Evolutionary conservation across 2,329 filamentous ascomycete genomes (phyloP), one percentile per base, ranked within the genome.

Genomic region (Colletotrichum spinosum): DNA sequence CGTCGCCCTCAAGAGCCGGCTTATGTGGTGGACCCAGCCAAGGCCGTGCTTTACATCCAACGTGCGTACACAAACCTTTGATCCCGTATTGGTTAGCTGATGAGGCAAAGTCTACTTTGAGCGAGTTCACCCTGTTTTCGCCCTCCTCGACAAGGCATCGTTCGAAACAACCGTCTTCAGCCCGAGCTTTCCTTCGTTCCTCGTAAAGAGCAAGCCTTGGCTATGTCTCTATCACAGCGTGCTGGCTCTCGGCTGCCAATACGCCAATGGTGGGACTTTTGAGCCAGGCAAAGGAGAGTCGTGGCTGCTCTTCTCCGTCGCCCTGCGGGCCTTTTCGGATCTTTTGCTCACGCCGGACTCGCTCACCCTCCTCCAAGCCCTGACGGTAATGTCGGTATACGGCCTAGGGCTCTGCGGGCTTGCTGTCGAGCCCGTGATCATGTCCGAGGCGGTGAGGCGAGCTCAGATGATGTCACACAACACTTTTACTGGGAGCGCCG

Each of bases 251-350:
- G 79, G 79, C 6, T 77, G 73, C 34, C 77, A 77, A 56, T 75
- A 77, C 35, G 69, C 71, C 12, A 72, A 72, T 33, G 74, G 75
- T 6, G 77, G 75, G 1, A 74, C 73, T 8, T 82, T 80, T 51
- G 75, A 80, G 54, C 77, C 78, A 0, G 76, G 76, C 2, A 76
- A 74, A 33, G 78, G 79, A 6, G 72, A 72, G 41, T 71, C 77
- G 0, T 82, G 80, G 80, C 74, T 73, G 8, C 69, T 80, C 4
- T 81, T 80, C 50, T 73, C 77, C 17, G 70, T 75, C 2, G 73
- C 79, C 4, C 71, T 81, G 5, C 72, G 73, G 6, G 51, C 76
- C 7, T 74, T 80, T 12, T 71, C 77, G 1, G 78, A 80, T 5
- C 69, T 77, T 1, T 57, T 76, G 13, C 69, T 67, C 8, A 60